Evolutionary conservation across 805 yeast species (phyloP).

Genomic region (Candida caryicola): DNA sequence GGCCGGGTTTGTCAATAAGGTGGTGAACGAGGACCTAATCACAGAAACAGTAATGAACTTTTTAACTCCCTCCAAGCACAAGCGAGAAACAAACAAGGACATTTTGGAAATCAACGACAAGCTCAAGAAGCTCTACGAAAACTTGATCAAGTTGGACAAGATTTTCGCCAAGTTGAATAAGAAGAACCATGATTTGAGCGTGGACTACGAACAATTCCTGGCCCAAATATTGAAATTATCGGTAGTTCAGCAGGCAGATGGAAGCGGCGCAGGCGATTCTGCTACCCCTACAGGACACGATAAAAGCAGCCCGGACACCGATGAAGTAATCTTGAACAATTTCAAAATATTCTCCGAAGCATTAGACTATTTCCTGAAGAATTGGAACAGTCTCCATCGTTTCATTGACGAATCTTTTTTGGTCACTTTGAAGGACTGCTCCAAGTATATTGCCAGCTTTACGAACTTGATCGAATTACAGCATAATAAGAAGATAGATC

Average conservation of each 20-base stretch:
- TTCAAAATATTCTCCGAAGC: constrained; percentile 38
- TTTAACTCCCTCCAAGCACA: constrained; percentile 65
- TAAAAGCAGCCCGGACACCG: constrained; percentile 8
- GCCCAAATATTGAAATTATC: constrained; percentile 68
- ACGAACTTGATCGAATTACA: constrained; percentile 70
- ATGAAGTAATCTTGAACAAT: constrained; percentile 22
- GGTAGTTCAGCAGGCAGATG: constrained; percentile 44
- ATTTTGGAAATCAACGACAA: constrained; percentile 66
- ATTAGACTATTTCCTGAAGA: constrained; percentile 35
- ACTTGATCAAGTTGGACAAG: constrained; percentile 72
- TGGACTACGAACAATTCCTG: constrained; percentile 70
- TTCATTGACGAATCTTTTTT: constrained; percentile 76
- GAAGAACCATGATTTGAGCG: constrained; percentile 68
- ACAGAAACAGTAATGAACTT: constrained; percentile 92
- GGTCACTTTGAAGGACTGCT: constrained; percentile 80
- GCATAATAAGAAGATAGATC: constrained; percentile 88
- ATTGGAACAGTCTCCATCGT: constrained; percentile 41
- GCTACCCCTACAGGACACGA: constrained; percentile 3
- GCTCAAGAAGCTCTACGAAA: constrained; percentile 80
- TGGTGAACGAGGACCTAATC: constrained; percentile 68
- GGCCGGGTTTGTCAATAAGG: constrained; percentile 28
- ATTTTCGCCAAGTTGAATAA: constrained; percentile 70
- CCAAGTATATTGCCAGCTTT: constrained; percentile 55
- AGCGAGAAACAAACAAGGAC: constrained; percentile 72
- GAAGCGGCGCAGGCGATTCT: constrained; percentile 17